Conservation (phyloP, 2,329 filamentous ascomycete species). For the Pseudopithomyces chartarum region DNA sequence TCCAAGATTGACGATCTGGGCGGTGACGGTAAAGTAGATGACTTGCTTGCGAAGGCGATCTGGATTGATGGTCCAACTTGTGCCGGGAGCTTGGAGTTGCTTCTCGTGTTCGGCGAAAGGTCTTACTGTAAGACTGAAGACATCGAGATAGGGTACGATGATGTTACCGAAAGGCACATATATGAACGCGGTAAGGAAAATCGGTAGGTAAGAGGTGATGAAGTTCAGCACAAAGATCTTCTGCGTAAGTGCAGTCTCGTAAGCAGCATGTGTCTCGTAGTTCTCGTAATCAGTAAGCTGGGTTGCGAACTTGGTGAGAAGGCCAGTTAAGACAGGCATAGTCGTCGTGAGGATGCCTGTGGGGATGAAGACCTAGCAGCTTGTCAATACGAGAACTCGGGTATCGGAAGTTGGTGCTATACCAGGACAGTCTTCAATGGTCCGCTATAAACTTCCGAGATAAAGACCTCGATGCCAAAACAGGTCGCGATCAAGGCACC, state of each 20-base stretch:
- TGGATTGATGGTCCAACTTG: constrained; percentile 80
- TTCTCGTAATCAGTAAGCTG: constrained; percentile 84
- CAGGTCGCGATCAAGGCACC: constrained; percentile 83
- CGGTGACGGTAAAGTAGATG: constrained; percentile 94
- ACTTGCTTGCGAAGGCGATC: constrained; percentile 85
- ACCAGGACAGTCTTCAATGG: constrained; percentile 85
- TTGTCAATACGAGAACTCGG: background rate
- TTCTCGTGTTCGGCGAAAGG: constrained; percentile 78
- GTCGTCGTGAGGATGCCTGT: constrained; percentile 83
- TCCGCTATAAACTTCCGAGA: constrained; percentile 90
- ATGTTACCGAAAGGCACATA: constrained; percentile 89
- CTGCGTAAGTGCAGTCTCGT: constrained; percentile 81
- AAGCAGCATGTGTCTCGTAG: constrained; percentile 84
- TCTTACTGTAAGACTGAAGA: constrained; percentile 76
- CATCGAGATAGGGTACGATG: constrained; percentile 82
- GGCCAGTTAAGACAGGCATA: constrained; percentile 75
- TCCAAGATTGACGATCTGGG: constrained; percentile 84
- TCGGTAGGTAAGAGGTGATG: constrained; percentile 90
- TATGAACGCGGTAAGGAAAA: constrained; percentile 85
- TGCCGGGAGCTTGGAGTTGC: constrained; percentile 61
- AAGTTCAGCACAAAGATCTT: constrained; percentile 98
- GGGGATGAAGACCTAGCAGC: constrained; percentile 75
- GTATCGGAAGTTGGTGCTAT: constrained; percentile 39
- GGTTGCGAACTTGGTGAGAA: constrained; percentile 78
- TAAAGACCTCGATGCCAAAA: constrained; percentile 94